A percentile compares a stretch with the other conserved stretches of the same genome.
phyloP scores from a whole-genome alignment of 768 basidiomycete species.

The Melanogaster broomeanus region DNA sequence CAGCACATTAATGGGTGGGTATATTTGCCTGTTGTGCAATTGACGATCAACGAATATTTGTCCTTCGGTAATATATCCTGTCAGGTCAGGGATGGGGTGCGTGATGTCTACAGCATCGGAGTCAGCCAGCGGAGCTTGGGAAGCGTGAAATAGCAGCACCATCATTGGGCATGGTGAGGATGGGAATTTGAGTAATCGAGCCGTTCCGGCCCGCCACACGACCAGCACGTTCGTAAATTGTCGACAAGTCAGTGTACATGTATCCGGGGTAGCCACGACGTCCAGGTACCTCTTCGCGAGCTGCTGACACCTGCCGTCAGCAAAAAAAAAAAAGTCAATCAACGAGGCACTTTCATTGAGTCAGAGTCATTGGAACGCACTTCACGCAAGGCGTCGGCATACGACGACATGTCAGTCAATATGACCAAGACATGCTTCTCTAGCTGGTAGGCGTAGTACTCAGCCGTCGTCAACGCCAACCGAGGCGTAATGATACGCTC shows the following conservation, averaged over 20 bases:
- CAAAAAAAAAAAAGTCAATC: constrained; percentile 10
- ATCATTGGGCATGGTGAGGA: constrained; percentile 99
- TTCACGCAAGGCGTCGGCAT: constrained; percentile 95
- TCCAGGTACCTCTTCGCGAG: constrained; percentile 98
- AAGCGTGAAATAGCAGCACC: constrained; percentile 52
- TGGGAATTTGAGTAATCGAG: constrained; percentile 99
- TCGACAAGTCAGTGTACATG: constrained; percentile 99
- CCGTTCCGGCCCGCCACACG: constrained; percentile 98
- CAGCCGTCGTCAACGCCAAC: constrained; percentile 95
- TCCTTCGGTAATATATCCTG: constrained; percentile 99
- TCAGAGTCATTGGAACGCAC: constrained; percentile 44
- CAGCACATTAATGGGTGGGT: constrained; percentile 98
- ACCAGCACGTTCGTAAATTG: constrained; percentile 98
- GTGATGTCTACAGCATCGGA: constrained; percentile 78
- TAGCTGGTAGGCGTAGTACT: constrained; percentile 99
- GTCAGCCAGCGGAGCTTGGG: constrained; percentile 24
- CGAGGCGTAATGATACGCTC: constrained; percentile 99
- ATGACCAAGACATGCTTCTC: constrained; percentile 99
- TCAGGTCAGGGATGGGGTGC: constrained; percentile 99
- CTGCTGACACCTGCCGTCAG: constrained; percentile 75
- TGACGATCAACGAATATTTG: constrained; percentile 99
- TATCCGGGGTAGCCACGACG: constrained; percentile 98
- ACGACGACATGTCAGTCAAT: constrained; percentile 98
- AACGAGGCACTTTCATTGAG: not conserved
- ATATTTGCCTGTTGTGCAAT: constrained; percentile 94